Percentiles rank a stretch among this genome's conserved stretches.
Evolutionary conservation across 2,329 filamentous ascomycete genomes (phyloP).

Genomic region (Curvularia sp.): DNA sequence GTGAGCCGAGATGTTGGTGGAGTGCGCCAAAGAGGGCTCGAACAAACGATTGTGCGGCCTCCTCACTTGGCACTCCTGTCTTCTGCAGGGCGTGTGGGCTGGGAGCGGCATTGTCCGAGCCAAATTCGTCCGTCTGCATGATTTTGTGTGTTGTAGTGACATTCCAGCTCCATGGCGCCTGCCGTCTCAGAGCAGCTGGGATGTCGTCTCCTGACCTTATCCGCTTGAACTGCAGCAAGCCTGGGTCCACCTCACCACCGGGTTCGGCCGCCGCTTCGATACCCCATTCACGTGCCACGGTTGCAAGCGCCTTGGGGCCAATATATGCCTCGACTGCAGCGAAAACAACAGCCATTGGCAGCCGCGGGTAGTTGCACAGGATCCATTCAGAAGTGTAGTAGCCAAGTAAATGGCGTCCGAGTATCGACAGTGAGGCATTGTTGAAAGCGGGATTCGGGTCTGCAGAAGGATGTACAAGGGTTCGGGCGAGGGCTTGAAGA

Average conservation of each 20-base stretch:
- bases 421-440: constrained; percentile 80
- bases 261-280: constrained; percentile 86
- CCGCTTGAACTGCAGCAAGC: constrained; percentile 79
- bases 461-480: constrained; percentile 84
- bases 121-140: constrained; percentile 84
- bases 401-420: constrained; percentile 83
- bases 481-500: constrained; percentile 82
- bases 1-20: constrained; percentile 82
- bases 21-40: constrained; percentile 83
- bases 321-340: constrained; percentile 84
- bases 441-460: constrained; percentile 83
- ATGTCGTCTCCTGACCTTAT: constrained; percentile 43
- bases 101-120: constrained; percentile 62
- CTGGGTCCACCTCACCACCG: constrained; percentile 89
- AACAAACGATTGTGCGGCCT: constrained; percentile 78
- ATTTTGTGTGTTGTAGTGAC: constrained; percentile 69
- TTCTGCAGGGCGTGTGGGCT: constrained; percentile 32
- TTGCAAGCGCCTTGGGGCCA: constrained; percentile 75
- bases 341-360: constrained; percentile 88
- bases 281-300: constrained; percentile 86
- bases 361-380: constrained; percentile 85
- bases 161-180: constrained; percentile 49
- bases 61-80: constrained; percentile 54
- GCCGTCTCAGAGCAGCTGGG: constrained; percentile 33
- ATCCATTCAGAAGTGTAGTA: constrained; percentile 91